Evolutionary conservation across 2,329 filamentous ascomycete species (phyloP).

Genomic region (Botrytis tulipae): DNA sequence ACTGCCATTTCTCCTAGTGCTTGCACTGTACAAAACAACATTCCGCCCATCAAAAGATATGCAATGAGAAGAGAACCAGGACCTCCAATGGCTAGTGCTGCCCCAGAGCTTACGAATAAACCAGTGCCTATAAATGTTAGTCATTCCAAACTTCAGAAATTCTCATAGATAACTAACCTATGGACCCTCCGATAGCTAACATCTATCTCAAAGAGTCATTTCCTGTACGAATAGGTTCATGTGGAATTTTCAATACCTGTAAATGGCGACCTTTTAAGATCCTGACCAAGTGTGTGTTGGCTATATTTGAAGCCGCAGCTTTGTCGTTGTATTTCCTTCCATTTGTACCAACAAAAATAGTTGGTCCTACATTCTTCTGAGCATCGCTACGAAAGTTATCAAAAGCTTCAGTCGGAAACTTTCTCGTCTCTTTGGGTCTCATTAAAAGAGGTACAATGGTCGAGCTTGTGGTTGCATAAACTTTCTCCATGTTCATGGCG

Average conservation of each 20-base stretch:
- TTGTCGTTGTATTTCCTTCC: slow-evolving; percentile 61
- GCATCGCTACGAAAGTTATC: slow-evolving; percentile 34
- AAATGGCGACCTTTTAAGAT: slow-evolving; percentile 80
- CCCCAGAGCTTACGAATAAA: slow-evolving; percentile 81
- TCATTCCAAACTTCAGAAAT: too few species aligned
- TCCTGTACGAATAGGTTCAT: not conserved
- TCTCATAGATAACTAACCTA: slow-evolving; percentile 54
- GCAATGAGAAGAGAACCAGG: slow-evolving; percentile 76
- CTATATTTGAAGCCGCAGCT: slow-evolving; percentile 59
- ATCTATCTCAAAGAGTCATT: slow-evolving; percentile 57
- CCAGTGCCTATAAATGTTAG: slow-evolving; percentile 61
- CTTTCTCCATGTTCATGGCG: slow-evolving; percentile 27
- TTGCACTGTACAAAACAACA: slow-evolving; percentile 90
- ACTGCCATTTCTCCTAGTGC: slow-evolving; percentile 91
- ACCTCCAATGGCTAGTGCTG: slow-evolving; percentile 67
- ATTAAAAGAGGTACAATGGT: slow-evolving; percentile 33
- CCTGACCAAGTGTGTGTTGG: slow-evolving; percentile 70
- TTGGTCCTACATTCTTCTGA: slow-evolving; percentile 24
- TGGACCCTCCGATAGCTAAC: slow-evolving; percentile 94
- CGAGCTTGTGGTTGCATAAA: slow-evolving; percentile 31
- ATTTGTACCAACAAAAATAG: slow-evolving; percentile 27
- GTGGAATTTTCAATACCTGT: slow-evolving; percentile 20
- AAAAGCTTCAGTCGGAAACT: slow-evolving; percentile 29
- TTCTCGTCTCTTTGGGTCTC: slow-evolving; percentile 25
- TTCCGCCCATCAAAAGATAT: slow-evolving; percentile 75